Evolutionary conservation across 2,329 filamentous ascomycete genomes (phyloP).

Genomic region (Lasiodiplodia hormozganensis): DNA sequence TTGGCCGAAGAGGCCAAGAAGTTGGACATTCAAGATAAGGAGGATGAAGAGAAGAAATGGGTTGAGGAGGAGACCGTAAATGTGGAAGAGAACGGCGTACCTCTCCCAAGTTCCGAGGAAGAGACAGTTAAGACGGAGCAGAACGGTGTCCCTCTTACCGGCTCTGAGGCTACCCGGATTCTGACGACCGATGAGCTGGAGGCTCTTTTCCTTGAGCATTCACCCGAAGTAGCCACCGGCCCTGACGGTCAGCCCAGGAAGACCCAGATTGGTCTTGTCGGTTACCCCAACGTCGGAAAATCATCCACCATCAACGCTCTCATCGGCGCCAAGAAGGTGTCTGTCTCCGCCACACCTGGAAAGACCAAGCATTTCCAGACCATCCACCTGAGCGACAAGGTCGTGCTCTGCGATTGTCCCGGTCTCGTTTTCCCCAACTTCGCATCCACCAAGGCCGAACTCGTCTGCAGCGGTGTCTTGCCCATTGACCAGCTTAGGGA

Average conservation of each 20-base stretch:
- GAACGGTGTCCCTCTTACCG: constrained; percentile 42
- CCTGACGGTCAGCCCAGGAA: constrained; percentile 62
- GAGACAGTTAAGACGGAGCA: constrained; percentile 45
- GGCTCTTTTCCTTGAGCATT: constrained; percentile 81
- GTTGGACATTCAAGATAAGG: constrained; percentile 53
- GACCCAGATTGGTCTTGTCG: constrained; percentile 89
- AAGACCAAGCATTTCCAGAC: constrained; percentile 99
- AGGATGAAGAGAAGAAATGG: constrained; percentile 50
- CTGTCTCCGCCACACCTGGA: constrained; percentile 93
- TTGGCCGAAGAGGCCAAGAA: constrained; percentile 53
- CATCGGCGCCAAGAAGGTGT: constrained; percentile 98
- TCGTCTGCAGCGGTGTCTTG: constrained; percentile 92
- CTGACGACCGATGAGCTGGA: constrained; percentile 93
- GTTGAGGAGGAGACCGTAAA: constrained; percentile 49
- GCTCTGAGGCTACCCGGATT: constrained; percentile 68
- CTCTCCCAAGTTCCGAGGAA: constrained; percentile 48
- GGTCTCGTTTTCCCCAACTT: constrained; percentile 99
- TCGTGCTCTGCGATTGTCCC: constrained; percentile 95
- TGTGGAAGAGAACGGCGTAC: constrained; percentile 42
- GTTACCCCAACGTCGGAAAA: constrained; percentile 98
- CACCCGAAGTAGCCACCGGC: constrained; percentile 63
- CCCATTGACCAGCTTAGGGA: constrained; percentile 97
- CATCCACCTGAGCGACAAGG: constrained; percentile 87
- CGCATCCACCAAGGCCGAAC: constrained; percentile 91
- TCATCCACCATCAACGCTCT: constrained; percentile 99